Evolutionary conservation across 1,284 basidiomycete genomes (phyloP), one percentile per base, ranked within the genome.

Genomic region (Trichosporon asahii): DNA sequence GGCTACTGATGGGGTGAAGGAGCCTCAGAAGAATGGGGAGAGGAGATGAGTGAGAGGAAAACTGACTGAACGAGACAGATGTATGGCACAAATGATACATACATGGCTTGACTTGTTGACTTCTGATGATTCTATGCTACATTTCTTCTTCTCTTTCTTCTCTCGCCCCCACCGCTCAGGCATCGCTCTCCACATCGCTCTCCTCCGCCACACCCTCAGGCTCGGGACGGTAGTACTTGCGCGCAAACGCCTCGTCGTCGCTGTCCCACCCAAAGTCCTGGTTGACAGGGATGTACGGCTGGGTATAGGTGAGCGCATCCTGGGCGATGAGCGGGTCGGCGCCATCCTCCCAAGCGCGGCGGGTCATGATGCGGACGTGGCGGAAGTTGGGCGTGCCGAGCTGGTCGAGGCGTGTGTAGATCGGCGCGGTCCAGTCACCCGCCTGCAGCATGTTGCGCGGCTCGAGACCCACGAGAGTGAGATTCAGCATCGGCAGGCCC

Each of bases 221-320:
- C 57, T 61, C 57, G 15, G 12, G 14, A 6, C 29, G 18, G 27
- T 18, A 60, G 27, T 61, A 61, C 57, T 31, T 61, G 29, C 29
- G 27, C 14, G 57, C 57, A 14, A 31, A 31, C 5, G 29, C 57
- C 9, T 61, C 57, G 3, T 61, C 57, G 57, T 61, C 57, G 57
- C 27, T 61, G 57, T 61, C 57, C 57, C 57, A 61, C 5, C 57
- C 57, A 61, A 61, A 61, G 57, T 61, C 57, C 29, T 61, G 57
- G 29, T n/a, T 61, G 15, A 31, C 29, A 31, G 57, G 57, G 5
- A 61, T 31, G 29, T 31, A 61, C 15, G 57, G 57, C 29, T 61
- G 57, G 15, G 8, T 33, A 6, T 31, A n/a, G 11, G 29, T 29
- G 15, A 61, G 29, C 14, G 7, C 27, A 18, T 18, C n/a, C 57